phyloP scores from a whole-genome alignment of 2,329 filamentous ascomycete species.

The Trichoderma atrobrunneum region DNA sequence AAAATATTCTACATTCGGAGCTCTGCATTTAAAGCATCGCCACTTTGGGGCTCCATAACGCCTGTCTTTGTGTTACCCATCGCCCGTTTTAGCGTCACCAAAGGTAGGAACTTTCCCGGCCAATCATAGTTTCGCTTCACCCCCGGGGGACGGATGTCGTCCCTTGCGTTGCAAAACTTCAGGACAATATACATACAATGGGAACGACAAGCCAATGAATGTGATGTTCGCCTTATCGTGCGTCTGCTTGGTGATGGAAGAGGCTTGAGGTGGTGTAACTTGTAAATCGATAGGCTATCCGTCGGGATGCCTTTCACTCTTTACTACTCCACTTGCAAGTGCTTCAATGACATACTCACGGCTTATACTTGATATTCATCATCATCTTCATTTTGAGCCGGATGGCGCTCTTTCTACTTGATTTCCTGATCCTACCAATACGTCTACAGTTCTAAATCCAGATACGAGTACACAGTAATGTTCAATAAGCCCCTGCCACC shows the following conservation, averaged over 20 bases:
- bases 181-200: background rate
- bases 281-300: background rate
- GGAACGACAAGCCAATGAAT: background rate
- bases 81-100: background rate
- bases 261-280: background rate
- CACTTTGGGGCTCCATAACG: background rate
- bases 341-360: too few relatives aligned
- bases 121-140: background rate
- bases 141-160: too few relatives aligned
- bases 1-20: background rate
- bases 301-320: too few relatives aligned
- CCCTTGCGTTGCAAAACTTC: background rate
- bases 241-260: background rate
- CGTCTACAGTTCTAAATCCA: conserved; percentile 20
- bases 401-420: background rate
- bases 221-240: background rate
- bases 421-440: conserved; percentile 6
- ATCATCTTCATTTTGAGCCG: background rate
- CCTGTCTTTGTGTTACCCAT: background rate
- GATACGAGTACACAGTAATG: conserved; percentile 15
- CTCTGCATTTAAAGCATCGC: background rate
- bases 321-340: background rate
- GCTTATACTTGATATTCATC: background rate
- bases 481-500: conserved; percentile 2
- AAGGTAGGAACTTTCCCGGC: conserved; percentile 6